These are phyloP conservation scores for Xylariaceae sp. DNA, from an alignment of 2,329 filamentous ascomycete species.

Conservation along the genomic window DNA sequence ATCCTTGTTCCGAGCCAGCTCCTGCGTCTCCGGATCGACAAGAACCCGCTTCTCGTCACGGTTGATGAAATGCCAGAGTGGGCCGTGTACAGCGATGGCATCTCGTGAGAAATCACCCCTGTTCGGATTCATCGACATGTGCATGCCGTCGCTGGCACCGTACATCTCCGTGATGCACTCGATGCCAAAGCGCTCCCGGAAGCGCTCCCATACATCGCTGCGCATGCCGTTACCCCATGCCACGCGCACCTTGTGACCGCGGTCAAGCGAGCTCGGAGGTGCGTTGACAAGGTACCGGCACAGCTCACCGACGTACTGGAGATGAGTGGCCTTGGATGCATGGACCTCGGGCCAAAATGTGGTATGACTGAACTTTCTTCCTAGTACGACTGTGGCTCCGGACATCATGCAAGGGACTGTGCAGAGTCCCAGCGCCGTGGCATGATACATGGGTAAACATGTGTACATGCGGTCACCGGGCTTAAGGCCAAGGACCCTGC, in stretches of 20 bases:
- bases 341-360: conserved; percentile 68
- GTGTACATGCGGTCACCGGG: conserved; percentile 60
- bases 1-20: conserved; percentile 57
- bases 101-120: conserved; percentile 56
- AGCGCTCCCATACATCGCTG: conserved; percentile 62
- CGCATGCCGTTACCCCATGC: conserved; percentile 64
- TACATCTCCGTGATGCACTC: conserved; percentile 66
- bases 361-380: conserved; percentile 61
- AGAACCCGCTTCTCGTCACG: conserved; percentile 59
- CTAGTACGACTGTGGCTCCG: conserved; percentile 53
- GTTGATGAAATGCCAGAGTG: conserved; percentile 49
- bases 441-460: conserved; percentile 72
- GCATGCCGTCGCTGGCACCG: conserved; percentile 67
- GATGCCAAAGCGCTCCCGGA: conserved; percentile 58
- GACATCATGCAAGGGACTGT: conserved; percentile 45
- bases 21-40: conserved; percentile 63
- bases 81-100: conserved; percentile 64
- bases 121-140: conserved; percentile 52
- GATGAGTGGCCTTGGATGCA: conserved; percentile 58
- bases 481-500: conserved; percentile 20
- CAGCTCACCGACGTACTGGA: conserved; percentile 74
- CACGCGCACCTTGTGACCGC: conserved; percentile 48
- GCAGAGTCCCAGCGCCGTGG: conserved; percentile 58
- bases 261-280: conserved; percentile 55
- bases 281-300: conserved; percentile 67